Evolutionary conservation across 352 stramenopile species (phyloP).

Genomic region (Globisporangium nagaii): DNA sequence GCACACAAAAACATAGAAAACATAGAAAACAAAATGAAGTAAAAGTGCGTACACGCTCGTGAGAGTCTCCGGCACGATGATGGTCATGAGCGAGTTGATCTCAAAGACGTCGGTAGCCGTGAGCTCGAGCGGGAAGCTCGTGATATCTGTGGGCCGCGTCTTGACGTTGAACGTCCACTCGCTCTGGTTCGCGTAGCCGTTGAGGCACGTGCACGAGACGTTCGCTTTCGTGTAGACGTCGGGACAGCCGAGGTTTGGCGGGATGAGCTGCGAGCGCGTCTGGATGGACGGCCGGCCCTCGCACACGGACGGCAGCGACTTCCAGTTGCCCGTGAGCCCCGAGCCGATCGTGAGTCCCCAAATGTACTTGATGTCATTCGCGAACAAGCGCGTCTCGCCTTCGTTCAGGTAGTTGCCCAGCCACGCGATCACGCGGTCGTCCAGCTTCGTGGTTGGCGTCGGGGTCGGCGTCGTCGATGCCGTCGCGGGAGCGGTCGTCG

Average conservation of each 20-base stretch:
- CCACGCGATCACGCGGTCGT: slow-evolving; percentile 39
- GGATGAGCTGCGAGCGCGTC: slow-evolving; percentile 31
- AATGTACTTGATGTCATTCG: slow-evolving; percentile 53
- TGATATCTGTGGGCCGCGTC: slow-evolving; percentile 13
- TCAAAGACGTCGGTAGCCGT: slow-evolving; percentile 29
- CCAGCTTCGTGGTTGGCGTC: slow-evolving; percentile 20
- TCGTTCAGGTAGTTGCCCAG: slow-evolving; percentile 49
- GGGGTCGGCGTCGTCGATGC: background rate
- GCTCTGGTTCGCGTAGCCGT: slow-evolving; percentile 27
- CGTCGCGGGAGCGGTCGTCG: background rate
- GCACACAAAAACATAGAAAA: background rate
- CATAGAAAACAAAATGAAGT: background rate
- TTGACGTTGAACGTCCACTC: slow-evolving; percentile 42
- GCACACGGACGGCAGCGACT: slow-evolving; percentile 42
- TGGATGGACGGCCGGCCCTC: slow-evolving; percentile 39
- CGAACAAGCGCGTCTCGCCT: slow-evolving; percentile 46
- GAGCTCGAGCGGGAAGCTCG: slow-evolving; percentile 25
- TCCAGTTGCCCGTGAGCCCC: slow-evolving; percentile 48
- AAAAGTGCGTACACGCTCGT: slow-evolving; percentile 26
- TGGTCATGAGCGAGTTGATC: slow-evolving; percentile 38
- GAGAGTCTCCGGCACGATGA: slow-evolving; percentile 32
- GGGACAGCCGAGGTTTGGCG: slow-evolving; percentile 40
- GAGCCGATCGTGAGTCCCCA: slow-evolving; percentile 41
- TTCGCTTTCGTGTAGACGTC: slow-evolving; percentile 32
- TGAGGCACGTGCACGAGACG: slow-evolving; percentile 57